Evolutionary conservation across 768 basidiomycete species (phyloP).

Genomic region (Coprinopsis cinerea): DNA sequence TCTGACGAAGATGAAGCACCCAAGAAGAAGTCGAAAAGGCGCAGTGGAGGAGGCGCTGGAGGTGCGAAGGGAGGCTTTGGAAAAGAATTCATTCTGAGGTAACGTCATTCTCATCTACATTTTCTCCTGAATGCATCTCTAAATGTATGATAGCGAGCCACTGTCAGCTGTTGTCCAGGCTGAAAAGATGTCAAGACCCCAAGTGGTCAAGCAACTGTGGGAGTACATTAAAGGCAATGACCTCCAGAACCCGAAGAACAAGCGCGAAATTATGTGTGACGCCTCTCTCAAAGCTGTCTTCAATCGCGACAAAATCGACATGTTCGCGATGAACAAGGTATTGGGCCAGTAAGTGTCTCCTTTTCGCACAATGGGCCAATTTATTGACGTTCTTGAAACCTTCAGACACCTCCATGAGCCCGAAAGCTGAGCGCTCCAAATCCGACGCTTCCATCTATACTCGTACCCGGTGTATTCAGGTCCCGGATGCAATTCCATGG

Average conservation of each 20-base stretch:
- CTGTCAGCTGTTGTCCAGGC: conserved; percentile 64
- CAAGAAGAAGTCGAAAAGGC: conserved; percentile 39
- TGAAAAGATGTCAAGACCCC: conserved; percentile 74
- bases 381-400: not conserved
- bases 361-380: not conserved
- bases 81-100: conserved; percentile 76
- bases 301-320: conserved; percentile 74
- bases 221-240: conserved; percentile 76
- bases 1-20: conserved; percentile 36
- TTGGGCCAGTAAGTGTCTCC: conserved; percentile 57
- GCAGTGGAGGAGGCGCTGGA: conserved; percentile 32
- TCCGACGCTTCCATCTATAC: not conserved
- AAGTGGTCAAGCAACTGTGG: conserved; percentile 90
- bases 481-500: no score
- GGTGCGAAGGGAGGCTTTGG: conserved; percentile 68
- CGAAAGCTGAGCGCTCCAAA: conserved; percentile 15
- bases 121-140: conserved; percentile 9
- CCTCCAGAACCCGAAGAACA: conserved; percentile 82
- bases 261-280: conserved; percentile 84
- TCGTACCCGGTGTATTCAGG: not conserved
- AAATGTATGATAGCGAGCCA: conserved; percentile 47
- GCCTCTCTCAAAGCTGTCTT: conserved; percentile 67
- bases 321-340: conserved; percentile 95
- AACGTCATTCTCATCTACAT: conserved; percentile 14
- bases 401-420: conserved; percentile 34